phyloP scores from a whole-genome alignment of 2,329 filamentous ascomycete genomes.

The Conoideocrella luteorostrata region DNA sequence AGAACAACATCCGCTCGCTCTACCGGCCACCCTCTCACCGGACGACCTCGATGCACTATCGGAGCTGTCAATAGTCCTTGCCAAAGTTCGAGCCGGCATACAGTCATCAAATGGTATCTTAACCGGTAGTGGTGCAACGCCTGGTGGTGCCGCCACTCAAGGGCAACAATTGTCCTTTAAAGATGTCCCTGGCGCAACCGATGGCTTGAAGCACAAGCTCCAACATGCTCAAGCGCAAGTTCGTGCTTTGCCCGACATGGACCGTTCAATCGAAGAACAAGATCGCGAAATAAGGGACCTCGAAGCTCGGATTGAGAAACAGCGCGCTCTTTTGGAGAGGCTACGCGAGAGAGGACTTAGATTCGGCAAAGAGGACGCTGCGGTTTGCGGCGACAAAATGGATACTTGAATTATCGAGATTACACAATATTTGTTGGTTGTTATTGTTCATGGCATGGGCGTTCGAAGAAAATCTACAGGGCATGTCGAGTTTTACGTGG shows the following conservation, averaged over 20 bases:
- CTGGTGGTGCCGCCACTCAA: conserved; percentile 25
- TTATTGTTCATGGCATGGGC: neutral
- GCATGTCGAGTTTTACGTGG: no score
- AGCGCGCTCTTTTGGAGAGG: conserved; percentile 51
- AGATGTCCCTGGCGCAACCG: conserved; percentile 72
- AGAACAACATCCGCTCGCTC: conserved; percentile 37
- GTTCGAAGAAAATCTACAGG: neutral
- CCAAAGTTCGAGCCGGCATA: conserved; percentile 57
- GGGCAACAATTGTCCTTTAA: conserved; percentile 49
- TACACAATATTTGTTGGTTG: neutral
- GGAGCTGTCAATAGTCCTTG: conserved; percentile 70
- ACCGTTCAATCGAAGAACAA: conserved; percentile 61
- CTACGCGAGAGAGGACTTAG: conserved; percentile 42
- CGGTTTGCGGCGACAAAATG: conserved; percentile 31
- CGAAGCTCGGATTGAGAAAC: conserved; percentile 55
- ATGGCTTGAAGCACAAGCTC: conserved; percentile 75
- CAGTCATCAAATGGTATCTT: conserved; percentile 33
- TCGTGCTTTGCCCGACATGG: conserved; percentile 62
- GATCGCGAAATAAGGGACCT: conserved; percentile 62
- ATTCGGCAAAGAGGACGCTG: conserved; percentile 23
- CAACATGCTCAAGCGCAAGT: conserved; percentile 67
- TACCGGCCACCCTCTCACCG: conserved; percentile 64
- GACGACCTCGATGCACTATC: conserved; percentile 82
- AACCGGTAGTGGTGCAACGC: conserved; percentile 31
- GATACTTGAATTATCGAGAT: conserved; percentile 24